Percentiles rank a stretch among this genome's conserved stretches.
These are phyloP conservation scores for Clavispora phyllophila DNA, from an alignment of 805 yeast species.

Conservation along the genomic window DNA sequence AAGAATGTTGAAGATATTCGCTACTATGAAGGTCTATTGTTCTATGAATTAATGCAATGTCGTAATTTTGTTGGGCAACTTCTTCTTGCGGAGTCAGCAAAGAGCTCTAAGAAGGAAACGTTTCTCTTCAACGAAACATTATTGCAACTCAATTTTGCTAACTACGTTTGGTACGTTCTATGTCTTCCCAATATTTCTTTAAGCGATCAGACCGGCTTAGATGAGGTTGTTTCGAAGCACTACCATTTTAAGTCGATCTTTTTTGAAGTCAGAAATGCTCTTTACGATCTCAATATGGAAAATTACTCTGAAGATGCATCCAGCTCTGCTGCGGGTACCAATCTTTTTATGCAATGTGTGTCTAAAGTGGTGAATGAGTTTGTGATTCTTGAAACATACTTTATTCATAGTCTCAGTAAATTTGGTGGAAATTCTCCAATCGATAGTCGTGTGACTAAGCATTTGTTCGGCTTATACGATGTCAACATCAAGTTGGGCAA, in stretches of 20 bases:
- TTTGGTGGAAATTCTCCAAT: slow-evolving; percentile 28
- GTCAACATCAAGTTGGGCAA: slow-evolving; percentile 11
- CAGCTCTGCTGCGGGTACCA: slow-evolving; percentile 9
- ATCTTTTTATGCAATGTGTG: slow-evolving; percentile 25
- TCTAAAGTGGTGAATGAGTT: slow-evolving; percentile 35
- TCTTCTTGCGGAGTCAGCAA: slow-evolving; percentile 13
- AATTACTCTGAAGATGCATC: slow-evolving; percentile 22
- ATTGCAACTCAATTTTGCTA: slow-evolving; percentile 34
- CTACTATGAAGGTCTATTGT: slow-evolving; percentile 26
- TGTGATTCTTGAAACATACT: slow-evolving; percentile 35
- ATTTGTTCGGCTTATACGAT: slow-evolving; percentile 20
- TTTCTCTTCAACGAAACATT: slow-evolving; percentile 28
- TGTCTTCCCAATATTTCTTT: slow-evolving; percentile 21
- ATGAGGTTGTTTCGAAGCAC: slow-evolving; percentile 21
- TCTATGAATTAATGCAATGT: slow-evolving; percentile 24
- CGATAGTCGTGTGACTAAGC: slow-evolving; percentile 19
- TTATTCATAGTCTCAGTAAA: slow-evolving; percentile 32
- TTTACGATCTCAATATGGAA: slow-evolving; percentile 24
- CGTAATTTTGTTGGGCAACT: slow-evolving; percentile 24
- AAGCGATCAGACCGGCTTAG: slow-evolving; percentile 12
- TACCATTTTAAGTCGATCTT: slow-evolving; percentile 26
- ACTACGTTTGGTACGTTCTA: slow-evolving; percentile 32
- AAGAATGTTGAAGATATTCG: slow-evolving; percentile 16
- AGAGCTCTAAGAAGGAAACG: background rate
- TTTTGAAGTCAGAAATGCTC: slow-evolving; percentile 20